Evolutionary conservation across 768 basidiomycete genomes (phyloP), one percentile per base, ranked within the genome.

Genomic region (Lanmaoa rubissima): DNA sequence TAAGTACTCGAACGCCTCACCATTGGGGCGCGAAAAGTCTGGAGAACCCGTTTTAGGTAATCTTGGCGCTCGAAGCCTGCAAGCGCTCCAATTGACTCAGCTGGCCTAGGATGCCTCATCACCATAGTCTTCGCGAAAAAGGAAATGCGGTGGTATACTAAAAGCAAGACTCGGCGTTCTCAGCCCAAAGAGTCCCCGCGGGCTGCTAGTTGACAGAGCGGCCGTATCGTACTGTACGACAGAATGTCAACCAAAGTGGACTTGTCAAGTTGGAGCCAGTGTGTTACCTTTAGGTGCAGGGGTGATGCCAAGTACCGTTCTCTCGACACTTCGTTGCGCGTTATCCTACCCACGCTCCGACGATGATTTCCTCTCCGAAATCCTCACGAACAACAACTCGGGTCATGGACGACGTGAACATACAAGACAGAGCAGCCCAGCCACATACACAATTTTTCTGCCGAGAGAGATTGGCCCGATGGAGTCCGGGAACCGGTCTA

Each of bases 31-130:
- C 16, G n/a, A 24, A 36, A 21, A 5, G 24, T 31, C 40, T 31
- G 14, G 32, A 34, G 7, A 48, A 26, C 57, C 52, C 28, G 6
- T 36, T 40, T 61, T 54, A 35, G 46, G 59, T 36, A 19, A 39
- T 32, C 36, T 61, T 21, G n/a, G 54, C 39, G n/a, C 13, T 46
- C 14, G 16, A 34, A 41, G 55, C 55, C n/a, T 6, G 16, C 21
- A 4, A 4, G 9, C 5, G 11, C 5, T 5, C 19, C 9, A n/a
- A 17, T 11, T n/a, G 38, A 8, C 34, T 48, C 19, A 10, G 19
- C 51, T 35, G 14, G 19, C 46, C 38, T 12, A 31, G 28, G 26
- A 47, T 40, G 44, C 48, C 17, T 42, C 44, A 21, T 39, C 50
- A 50, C 17, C 36, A 14, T 10, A 32, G 42, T 26, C 28, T 11